phyloP scores from a whole-genome alignment of 148 eudicot genomes.

The Vaccinium corymbosum region DNA sequence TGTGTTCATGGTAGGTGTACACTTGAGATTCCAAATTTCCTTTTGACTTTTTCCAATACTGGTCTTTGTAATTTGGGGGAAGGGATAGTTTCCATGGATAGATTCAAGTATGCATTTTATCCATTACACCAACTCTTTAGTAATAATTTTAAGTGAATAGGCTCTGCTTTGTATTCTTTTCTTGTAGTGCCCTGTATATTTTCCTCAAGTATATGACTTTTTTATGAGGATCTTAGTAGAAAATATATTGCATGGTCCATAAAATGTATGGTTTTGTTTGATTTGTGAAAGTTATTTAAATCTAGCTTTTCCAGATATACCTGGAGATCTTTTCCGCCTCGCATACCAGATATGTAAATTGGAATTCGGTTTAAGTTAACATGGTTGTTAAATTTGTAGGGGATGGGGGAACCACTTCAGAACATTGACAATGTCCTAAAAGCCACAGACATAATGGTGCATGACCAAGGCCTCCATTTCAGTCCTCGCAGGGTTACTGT shows the following conservation, averaged over 20 bases:
- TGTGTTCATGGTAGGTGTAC: constrained; percentile 70
- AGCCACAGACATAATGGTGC: constrained; percentile 84
- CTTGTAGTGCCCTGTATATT: neutral
- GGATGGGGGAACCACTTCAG: constrained; percentile 99
- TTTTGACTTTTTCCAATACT: neutral
- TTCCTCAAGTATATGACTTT: neutral
- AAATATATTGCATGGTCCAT: neutral
- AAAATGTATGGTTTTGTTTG: neutral
- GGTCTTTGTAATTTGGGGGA: neutral
- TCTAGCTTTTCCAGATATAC: neutral
- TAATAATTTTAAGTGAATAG: neutral
- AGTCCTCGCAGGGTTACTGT: constrained; percentile 90
- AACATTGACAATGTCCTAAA: constrained; percentile 82
- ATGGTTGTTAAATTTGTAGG: constrained; percentile 39
- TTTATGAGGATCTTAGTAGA: neutral
- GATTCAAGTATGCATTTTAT: neutral
- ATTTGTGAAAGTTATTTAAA: neutral
- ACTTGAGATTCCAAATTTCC: neutral
- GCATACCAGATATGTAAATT: neutral
- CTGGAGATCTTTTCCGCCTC: constrained; percentile 4
- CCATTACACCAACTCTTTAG: neutral
- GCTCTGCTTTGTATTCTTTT: neutral
- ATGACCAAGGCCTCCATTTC: constrained; percentile 91
- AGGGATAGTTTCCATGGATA: neutral
- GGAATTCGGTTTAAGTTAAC: neutral